Evolutionary conservation across 1,284 basidiomycete species (phyloP).

Genomic region (Irpex rosettiformis): DNA sequence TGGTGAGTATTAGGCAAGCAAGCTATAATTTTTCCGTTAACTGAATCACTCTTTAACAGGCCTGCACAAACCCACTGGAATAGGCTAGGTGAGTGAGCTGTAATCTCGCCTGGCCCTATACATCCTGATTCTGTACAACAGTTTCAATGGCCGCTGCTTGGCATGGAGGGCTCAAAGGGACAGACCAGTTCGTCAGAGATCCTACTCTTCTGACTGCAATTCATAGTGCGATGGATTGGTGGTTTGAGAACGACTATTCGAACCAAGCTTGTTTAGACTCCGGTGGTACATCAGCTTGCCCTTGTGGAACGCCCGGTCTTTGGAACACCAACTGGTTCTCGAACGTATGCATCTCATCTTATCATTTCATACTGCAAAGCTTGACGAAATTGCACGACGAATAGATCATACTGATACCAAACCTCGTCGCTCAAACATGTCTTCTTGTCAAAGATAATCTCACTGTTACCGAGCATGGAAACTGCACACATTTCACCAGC

Average conservation of each 20-base stretch:
- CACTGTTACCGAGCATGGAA: constrained; percentile 35
- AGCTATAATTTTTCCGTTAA: background rate
- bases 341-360: constrained; percentile 36
- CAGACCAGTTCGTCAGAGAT: constrained; percentile 37
- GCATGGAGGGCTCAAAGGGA: constrained; percentile 44
- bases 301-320: constrained; percentile 51
- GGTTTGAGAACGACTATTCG: constrained; percentile 61
- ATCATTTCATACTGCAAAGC: too few relatives aligned
- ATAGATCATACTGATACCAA: constrained; percentile 59
- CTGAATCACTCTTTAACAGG: constrained; percentile 11
- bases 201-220: constrained; percentile 38
- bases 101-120: background rate
- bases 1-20: constrained; percentile 34
- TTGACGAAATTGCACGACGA: too few relatives aligned
- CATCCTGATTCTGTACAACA: constrained; percentile 5
- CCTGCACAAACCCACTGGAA: constrained; percentile 61
- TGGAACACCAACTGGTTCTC: constrained; percentile 75
- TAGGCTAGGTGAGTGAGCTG: constrained; percentile 45
- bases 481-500: constrained; percentile 48
- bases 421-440: constrained; percentile 52
- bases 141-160: constrained; percentile 51
- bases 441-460: constrained; percentile 47
- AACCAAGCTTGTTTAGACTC: constrained; percentile 47
- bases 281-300: constrained; percentile 47
- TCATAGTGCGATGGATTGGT: constrained; percentile 54